Conservation (phyloP, 1,284 basidiomycete species). For the Rhodotorula sp. region DNA sequence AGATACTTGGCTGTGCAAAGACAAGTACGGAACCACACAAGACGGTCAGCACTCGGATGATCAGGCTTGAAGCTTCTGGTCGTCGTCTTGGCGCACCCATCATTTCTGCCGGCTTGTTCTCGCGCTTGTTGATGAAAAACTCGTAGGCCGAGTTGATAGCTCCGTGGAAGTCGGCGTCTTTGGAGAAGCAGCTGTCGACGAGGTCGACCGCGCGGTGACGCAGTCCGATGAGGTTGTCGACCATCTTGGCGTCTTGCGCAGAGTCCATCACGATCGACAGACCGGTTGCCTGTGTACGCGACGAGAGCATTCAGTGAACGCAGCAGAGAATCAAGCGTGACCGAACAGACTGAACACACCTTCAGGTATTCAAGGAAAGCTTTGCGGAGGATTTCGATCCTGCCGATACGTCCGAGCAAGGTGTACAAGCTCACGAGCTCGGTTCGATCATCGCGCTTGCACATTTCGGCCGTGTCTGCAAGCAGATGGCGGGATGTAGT, state of each 20-base stretch:
- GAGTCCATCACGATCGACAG: constrained; percentile 60
- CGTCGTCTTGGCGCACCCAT: constrained; percentile 54
- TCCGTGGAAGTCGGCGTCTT: constrained; percentile 47
- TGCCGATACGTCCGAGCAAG: constrained; percentile 63
- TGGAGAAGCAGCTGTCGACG: constrained; percentile 57
- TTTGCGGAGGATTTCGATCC: constrained; percentile 58
- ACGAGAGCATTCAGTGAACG: not conserved
- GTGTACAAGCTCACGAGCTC: constrained; percentile 62
- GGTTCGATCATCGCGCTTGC: constrained; percentile 41
- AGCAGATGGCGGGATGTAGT: not conserved
- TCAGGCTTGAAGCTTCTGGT: not conserved
- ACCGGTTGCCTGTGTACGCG: constrained; percentile 50
- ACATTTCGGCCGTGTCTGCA: constrained; percentile 28
- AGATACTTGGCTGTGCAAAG: constrained; percentile 68
- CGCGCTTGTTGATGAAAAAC: constrained; percentile 74
- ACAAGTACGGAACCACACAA: not conserved
- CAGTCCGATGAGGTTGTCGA: constrained; percentile 68
- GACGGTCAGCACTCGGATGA: not conserved
- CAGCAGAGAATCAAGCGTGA: too few species aligned
- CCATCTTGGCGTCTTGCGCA: constrained; percentile 68
- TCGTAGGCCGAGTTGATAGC: constrained; percentile 68
- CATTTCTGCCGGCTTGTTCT: constrained; percentile 88
- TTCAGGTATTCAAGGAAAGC: constrained; percentile 62
- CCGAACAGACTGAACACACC: constrained; percentile 44
- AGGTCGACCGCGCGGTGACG: constrained; percentile 63